Percentiles rank a stretch among this genome's conserved stretches.
phyloP scores from a whole-genome alignment of 345 rosid genomes.

The Syzygium oleosum region DNA sequence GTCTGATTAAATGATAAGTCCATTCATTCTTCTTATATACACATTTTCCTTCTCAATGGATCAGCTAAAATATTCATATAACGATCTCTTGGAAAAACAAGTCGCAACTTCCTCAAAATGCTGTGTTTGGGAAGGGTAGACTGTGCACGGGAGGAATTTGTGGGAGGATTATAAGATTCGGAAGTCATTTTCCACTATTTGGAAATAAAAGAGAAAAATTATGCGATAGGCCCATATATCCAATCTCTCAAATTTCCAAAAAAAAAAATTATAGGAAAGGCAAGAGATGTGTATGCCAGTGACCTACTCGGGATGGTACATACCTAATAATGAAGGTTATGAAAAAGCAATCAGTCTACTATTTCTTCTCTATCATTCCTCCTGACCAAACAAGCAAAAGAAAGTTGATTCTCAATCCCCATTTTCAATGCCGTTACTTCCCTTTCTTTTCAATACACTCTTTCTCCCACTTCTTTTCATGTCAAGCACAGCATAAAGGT shows the following conservation, averaged over 20 bases:
- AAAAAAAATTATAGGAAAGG: neutral
- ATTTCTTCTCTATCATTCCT: neutral
- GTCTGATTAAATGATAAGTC: neutral
- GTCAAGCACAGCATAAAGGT: neutral
- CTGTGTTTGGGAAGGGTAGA: neutral
- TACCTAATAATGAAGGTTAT: neutral
- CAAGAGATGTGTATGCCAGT: neutral
- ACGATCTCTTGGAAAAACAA: neutral
- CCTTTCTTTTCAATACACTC: neutral
- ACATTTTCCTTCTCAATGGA: neutral
- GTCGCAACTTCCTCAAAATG: neutral
- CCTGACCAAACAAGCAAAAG: neutral
- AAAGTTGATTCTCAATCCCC: neutral
- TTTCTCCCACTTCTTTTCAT: neutral
- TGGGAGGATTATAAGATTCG: neutral
- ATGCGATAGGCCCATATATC: neutral
- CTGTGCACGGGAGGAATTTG: neutral
- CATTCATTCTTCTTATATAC: neutral
- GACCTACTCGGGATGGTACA: neutral
- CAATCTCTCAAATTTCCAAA: neutral
- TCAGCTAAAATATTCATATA: neutral
- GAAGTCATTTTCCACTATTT: neutral
- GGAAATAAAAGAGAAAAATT: neutral
- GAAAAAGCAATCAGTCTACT: neutral
- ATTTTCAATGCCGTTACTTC: neutral